Evolutionary conservation across 176 grass and related monocot species (phyloP).

Genomic region (Musa acuminata): DNA sequence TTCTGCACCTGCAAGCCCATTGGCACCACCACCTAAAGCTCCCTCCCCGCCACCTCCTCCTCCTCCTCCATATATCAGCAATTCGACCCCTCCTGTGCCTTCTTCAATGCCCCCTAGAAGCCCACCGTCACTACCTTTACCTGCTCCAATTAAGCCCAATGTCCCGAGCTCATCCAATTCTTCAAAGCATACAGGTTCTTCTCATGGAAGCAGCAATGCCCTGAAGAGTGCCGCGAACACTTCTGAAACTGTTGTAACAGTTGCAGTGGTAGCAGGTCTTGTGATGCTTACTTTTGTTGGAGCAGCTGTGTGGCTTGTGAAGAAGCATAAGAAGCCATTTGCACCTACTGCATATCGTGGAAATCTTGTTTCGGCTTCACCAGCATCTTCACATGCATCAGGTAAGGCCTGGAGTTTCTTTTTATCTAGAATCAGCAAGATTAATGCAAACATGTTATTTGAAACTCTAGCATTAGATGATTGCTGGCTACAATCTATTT

Average conservation of each 20-base stretch:
- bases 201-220: neutral
- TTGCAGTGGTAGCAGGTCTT: constrained; percentile 26
- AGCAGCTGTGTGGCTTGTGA: constrained; percentile 42
- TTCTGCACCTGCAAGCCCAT: neutral
- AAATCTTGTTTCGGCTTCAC: constrained; percentile 33
- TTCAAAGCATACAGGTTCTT: neutral
- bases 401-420: constrained; percentile 17
- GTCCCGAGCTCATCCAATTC: neutral
- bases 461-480: neutral
- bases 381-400: constrained; percentile 32
- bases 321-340: constrained; percentile 37
- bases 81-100: neutral
- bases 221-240: neutral
- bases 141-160: neutral
- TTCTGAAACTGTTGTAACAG: constrained; percentile 16
- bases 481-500: neutral
- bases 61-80: constrained; percentile 10
- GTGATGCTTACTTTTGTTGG: constrained; percentile 36
- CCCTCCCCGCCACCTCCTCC: constrained; percentile 29
- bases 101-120: neutral
- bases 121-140: neutral
- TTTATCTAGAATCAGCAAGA: neutral
- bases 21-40: constrained; percentile 10
- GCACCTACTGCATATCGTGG: constrained; percentile 9
- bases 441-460: neutral